Evolutionary conservation across 2,329 filamentous ascomycete genomes (phyloP), one percentile per base, ranked within the genome.

Genomic region (Trichoderma aggressivum): DNA sequence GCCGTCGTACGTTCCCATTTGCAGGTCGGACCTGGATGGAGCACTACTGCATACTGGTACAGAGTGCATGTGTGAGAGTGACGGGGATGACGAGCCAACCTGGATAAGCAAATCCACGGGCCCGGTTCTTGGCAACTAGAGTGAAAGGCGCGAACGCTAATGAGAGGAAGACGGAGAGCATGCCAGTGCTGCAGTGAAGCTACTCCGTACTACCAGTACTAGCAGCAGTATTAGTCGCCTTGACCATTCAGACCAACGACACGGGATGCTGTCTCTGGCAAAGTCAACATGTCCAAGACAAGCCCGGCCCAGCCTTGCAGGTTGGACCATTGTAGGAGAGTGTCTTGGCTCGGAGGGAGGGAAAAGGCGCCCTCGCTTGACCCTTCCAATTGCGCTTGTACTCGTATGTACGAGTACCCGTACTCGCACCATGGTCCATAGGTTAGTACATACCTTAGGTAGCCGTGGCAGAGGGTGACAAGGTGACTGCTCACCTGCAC

Each of bases 91-190:
- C 50, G 59, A 67, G 47, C 65, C 58, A 55, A 14, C 34, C 36
- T 32, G 63, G 70, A 18, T 28, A 58, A 59, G 34, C 18, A 63
- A 72, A 64, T 70, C 70, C 70, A 70, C 58, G 70, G 70, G 70
- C 70, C 70, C 70, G 70, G 70, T 72, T 72, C 70, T 72, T 72
- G 70, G 70, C 70, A 32, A 72, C 70, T 60, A 50, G 55, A 69
- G 66, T n/a, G 28, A 53, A 66, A 61, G 32, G 10, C 55, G 55
- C 56, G 55, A 69, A 56, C 56, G 56, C 66, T 50, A 53, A 24
- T 16, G 14, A 39, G 39, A 34, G 24, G 50, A 34, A 53, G 55
- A 24, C 36, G n/a, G 28, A 69, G 32, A 8, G 39, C 43, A 26
- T 24, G 12, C 30, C 6, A 60, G 7, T 12, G n/a, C 36, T 62